A percentile compares a stretch with the other conserved stretches of the same genome.
Evolutionary conservation across 495 filamentous ascomycete genomes (phyloP).

Genomic region (Penicillium atrosanguineum): DNA sequence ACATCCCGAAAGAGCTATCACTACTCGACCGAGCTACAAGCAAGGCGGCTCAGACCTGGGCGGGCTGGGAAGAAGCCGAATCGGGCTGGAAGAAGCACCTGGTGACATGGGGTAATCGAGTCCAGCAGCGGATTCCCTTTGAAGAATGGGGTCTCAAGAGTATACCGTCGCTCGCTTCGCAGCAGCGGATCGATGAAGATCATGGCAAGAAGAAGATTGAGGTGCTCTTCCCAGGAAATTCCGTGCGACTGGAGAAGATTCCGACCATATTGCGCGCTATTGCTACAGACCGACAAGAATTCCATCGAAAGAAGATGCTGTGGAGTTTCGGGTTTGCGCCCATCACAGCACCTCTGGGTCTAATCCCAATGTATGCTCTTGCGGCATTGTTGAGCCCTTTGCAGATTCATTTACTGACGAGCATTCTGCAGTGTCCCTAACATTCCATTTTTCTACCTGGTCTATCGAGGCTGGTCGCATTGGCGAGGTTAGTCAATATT

Average conservation of each 20-base stretch:
- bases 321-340: slow-evolving; percentile 83
- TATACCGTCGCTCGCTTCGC: slow-evolving; percentile 76
- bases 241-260: slow-evolving; percentile 63
- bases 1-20: slow-evolving; percentile 47
- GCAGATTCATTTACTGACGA: slow-evolving; percentile 9
- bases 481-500: slow-evolving; percentile 52
- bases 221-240: slow-evolving; percentile 70
- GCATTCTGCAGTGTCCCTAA: slow-evolving; percentile 69
- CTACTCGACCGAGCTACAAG: slow-evolving; percentile 61
- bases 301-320: slow-evolving; percentile 72
- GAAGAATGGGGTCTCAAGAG: slow-evolving; percentile 98
- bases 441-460: slow-evolving; percentile 95
- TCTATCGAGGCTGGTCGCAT: slow-evolving; percentile 74
- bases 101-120: slow-evolving; percentile 80
- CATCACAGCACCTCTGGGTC: slow-evolving; percentile 72
- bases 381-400: not conserved
- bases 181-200: slow-evolving; percentile 58
- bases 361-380: slow-evolving; percentile 76
- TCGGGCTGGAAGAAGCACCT: slow-evolving; percentile 83
- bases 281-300: slow-evolving; percentile 70
- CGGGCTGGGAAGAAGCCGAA: slow-evolving; percentile 79
- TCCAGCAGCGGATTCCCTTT: slow-evolving; percentile 83
- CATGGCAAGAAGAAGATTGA: slow-evolving; percentile 66
- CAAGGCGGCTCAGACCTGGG: slow-evolving; percentile 74
- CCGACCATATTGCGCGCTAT: slow-evolving; percentile 59